Evolutionary conservation across 176 grass and related monocot species (phyloP).

Genomic region (Ensete glaucum): DNA sequence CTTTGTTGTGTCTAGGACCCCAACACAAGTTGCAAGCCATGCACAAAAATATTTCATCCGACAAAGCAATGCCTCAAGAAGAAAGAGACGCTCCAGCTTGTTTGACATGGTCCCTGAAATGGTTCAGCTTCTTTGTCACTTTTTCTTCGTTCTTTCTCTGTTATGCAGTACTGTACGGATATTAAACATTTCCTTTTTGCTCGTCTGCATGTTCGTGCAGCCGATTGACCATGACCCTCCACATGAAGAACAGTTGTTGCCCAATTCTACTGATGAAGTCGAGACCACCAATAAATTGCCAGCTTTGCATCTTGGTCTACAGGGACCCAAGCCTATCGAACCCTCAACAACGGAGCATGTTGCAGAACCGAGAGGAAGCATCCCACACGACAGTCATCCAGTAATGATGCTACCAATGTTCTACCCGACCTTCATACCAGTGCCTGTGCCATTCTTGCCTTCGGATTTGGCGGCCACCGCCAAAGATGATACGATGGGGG

Average conservation of each 20-base stretch:
- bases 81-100: conserved; percentile 76
- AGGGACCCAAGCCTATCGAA: conserved; percentile 32
- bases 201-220: conserved; percentile 10
- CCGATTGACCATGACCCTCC: conserved; percentile 26
- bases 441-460: conserved; percentile 35
- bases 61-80: conserved; percentile 63
- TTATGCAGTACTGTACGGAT: neutral
- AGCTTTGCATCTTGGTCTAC: conserved; percentile 24
- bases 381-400: conserved; percentile 18
- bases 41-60: conserved; percentile 89
- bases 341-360: conserved; percentile 10
- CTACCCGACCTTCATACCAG: conserved; percentile 31
- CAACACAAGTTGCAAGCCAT: conserved; percentile 96
- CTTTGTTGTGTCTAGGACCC: conserved; percentile 72
- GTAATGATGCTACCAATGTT: conserved; percentile 23
- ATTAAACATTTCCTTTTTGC: neutral
- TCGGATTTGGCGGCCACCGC: conserved; percentile 12
- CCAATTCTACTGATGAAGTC: conserved; percentile 25
- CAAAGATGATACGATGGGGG: conserved; percentile 17
- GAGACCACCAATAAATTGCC: conserved; percentile 24
- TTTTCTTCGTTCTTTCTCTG: neutral
- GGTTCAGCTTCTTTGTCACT: conserved; percentile 29
- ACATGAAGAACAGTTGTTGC: conserved; percentile 22
- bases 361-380: conserved; percentile 20
- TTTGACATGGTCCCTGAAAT: conserved; percentile 78